phyloP scores from a whole-genome alignment of 768 basidiomycete species.

The Psilocybe subaeruginosa region DNA sequence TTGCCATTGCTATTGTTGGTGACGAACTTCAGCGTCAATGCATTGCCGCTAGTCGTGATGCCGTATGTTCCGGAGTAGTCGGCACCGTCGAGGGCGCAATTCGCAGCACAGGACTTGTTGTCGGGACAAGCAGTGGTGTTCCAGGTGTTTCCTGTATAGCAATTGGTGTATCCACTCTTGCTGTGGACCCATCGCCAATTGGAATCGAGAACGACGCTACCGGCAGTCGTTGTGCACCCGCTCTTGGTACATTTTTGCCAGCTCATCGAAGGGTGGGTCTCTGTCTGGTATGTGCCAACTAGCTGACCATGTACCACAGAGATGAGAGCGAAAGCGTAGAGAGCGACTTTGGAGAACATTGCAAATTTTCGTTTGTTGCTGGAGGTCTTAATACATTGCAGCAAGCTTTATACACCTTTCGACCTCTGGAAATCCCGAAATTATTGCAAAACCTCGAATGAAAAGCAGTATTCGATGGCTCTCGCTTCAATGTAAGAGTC shows the following conservation, averaged over 20 bases:
- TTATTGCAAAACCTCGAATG: neutral
- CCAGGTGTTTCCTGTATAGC: constrained; percentile 64
- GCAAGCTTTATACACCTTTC: neutral
- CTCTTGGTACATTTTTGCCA: constrained; percentile 45
- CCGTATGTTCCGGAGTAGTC: constrained; percentile 54
- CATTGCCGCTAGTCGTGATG: constrained; percentile 48
- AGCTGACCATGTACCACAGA: constrained; percentile 49
- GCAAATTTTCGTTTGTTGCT: constrained; percentile 1
- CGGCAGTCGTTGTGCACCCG: constrained; percentile 37
- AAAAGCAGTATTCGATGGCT: neutral
- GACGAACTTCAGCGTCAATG: constrained; percentile 52
- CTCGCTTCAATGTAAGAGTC: neutral
- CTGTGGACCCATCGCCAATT: constrained; percentile 58
- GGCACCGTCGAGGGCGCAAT: constrained; percentile 49
- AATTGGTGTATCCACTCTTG: constrained; percentile 38
- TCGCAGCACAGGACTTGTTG: constrained; percentile 44
- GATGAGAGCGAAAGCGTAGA: constrained; percentile 34
- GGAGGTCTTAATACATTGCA: neutral
- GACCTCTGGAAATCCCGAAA: neutral
- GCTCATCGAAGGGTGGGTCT: constrained; percentile 50
- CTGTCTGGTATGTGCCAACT: constrained; percentile 48
- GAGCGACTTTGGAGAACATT: constrained; percentile 39
- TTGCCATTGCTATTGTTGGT: constrained; percentile 34
- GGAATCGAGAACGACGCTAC: constrained; percentile 46
- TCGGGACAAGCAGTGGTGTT: constrained; percentile 53